These are phyloP conservation scores for Penicillium paxilli DNA, from an alignment of 495 filamentous ascomycete genomes.

Conservation along the genomic window DNA sequence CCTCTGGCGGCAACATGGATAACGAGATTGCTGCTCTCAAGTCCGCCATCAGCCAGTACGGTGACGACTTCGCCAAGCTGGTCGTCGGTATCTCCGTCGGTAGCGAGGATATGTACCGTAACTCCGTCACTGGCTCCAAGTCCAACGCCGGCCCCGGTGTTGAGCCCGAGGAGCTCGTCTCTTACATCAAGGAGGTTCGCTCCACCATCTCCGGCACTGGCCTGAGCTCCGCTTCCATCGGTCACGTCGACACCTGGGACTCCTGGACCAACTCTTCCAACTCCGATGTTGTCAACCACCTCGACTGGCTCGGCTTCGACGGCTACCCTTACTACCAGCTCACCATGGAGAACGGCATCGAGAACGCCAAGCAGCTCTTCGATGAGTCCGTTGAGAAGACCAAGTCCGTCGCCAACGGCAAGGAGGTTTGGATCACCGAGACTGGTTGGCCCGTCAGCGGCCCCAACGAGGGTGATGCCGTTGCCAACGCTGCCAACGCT, in stretches of 20 bases:
- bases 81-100: constrained; percentile 88
- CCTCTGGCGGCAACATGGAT: constrained; percentile 66
- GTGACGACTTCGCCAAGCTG: constrained; percentile 57
- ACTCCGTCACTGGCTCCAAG: constrained; percentile 56
- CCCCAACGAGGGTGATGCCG: constrained; percentile 55
- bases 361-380: constrained; percentile 61
- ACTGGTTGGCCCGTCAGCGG: constrained; percentile 84
- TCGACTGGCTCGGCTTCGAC: constrained; percentile 79
- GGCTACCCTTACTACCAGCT: constrained; percentile 75
- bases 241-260: constrained; percentile 93
- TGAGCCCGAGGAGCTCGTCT: constrained; percentile 56
- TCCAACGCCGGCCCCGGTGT: constrained; percentile 57
- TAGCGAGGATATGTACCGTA: constrained; percentile 87
- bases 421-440: constrained; percentile 87
- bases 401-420: constrained; percentile 56
- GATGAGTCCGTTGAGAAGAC: constrained; percentile 60
- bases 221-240: constrained; percentile 58
- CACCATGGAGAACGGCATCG: constrained; percentile 65
- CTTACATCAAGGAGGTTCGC: constrained; percentile 67
- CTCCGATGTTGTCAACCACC: constrained; percentile 63
- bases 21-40: constrained; percentile 71
- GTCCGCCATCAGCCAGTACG: constrained; percentile 62
- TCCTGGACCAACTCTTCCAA: constrained; percentile 77
- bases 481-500: constrained; percentile 67
- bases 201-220: constrained; percentile 57